Evolutionary conservation across 2,329 filamentous ascomycete species (phyloP).

Genomic region (Penicillium sclerotiorum): DNA sequence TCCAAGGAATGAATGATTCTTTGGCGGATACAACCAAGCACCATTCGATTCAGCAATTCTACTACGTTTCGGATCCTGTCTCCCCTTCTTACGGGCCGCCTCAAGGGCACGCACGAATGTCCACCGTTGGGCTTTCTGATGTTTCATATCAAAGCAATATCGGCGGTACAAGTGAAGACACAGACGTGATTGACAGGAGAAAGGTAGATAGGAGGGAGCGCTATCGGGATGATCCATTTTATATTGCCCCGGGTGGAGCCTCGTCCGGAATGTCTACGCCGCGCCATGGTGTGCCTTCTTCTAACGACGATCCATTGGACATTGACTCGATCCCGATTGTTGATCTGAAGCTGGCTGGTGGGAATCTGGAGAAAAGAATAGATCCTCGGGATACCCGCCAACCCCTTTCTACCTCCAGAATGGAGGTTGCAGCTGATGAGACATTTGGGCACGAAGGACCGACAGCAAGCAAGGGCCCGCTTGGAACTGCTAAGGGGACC

Average conservation of each 20-base stretch:
- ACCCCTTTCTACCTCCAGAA: slow-evolving; percentile 55
- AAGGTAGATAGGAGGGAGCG: slow-evolving; percentile 77
- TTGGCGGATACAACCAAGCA: slow-evolving; percentile 54
- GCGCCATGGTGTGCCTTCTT: slow-evolving; percentile 74
- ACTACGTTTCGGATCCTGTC: slow-evolving; percentile 36
- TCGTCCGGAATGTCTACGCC: slow-evolving; percentile 70
- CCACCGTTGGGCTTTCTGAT: slow-evolving; percentile 22
- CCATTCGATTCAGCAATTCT: slow-evolving; percentile 40
- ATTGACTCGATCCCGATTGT: slow-evolving; percentile 96
- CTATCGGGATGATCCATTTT: slow-evolving; percentile 93
- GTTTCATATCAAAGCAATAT: slow-evolving; percentile 41
- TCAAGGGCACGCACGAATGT: slow-evolving; percentile 16
- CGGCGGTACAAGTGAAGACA: slow-evolving; percentile 60
- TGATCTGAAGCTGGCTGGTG: slow-evolving; percentile 75
- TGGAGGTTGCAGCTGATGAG: slow-evolving; percentile 74
- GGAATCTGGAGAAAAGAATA: slow-evolving; percentile 23
- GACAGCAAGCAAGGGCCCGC: slow-evolving; percentile 47
- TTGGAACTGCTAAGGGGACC: slow-evolving; percentile 25
- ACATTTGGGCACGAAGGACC: slow-evolving; percentile 58
- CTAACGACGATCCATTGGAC: slow-evolving; percentile 78
- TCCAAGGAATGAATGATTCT: slow-evolving; percentile 59
- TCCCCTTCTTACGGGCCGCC: slow-evolving; percentile 20
- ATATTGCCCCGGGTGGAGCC: slow-evolving; percentile 66
- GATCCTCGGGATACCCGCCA: slow-evolving; percentile 36
- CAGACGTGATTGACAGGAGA: slow-evolving; percentile 72